These are phyloP conservation scores for Wickerhamomyces canadensis DNA, from an alignment of 805 yeast species.

Conservation along the genomic window DNA sequence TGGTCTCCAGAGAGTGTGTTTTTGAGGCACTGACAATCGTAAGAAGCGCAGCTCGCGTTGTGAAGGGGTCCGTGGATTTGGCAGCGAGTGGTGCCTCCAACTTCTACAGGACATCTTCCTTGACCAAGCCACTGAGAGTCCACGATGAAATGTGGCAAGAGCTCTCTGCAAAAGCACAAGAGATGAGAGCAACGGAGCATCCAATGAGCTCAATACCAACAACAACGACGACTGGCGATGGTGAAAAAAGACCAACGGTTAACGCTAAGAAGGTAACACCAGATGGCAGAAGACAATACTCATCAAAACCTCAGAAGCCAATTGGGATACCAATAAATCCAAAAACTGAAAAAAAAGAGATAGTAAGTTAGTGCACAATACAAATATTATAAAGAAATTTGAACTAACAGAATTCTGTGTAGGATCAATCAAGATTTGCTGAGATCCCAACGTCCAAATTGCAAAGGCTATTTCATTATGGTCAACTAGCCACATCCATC, in stretches of 20 bases:
- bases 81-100: conserved; percentile 9
- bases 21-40: conserved; percentile 16
- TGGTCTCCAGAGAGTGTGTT: conserved; percentile 16
- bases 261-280: not conserved
- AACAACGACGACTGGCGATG: not conserved
- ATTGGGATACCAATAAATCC: conserved; percentile 11
- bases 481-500: conserved; percentile 85
- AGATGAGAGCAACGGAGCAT: conserved; percentile 7
- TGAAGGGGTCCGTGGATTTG: conserved; percentile 8
- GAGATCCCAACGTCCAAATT: conserved; percentile 83
- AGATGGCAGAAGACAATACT: conserved; percentile 3
- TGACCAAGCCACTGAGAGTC: conserved; percentile 18
- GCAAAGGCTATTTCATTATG: conserved; percentile 90
- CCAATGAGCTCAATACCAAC: not conserved
- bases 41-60: conserved; percentile 12
- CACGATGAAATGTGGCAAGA: conserved; percentile 23
- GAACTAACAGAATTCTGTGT: conserved; percentile 12
- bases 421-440: conserved; percentile 49
- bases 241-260: conserved; percentile 7
- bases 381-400: too few relatives aligned
- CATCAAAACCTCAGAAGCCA: conserved; percentile 6
- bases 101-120: conserved; percentile 17
- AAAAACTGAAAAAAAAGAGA: conserved; percentile 1
- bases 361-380: too few relatives aligned
- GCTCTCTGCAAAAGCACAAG: conserved; percentile 5